A percentile compares a stretch with the other conserved stretches of the same genome.
Conservation (phyloP, 495 filamentous ascomycete species). For the Friedmanniomyces endolithicus region DNA sequence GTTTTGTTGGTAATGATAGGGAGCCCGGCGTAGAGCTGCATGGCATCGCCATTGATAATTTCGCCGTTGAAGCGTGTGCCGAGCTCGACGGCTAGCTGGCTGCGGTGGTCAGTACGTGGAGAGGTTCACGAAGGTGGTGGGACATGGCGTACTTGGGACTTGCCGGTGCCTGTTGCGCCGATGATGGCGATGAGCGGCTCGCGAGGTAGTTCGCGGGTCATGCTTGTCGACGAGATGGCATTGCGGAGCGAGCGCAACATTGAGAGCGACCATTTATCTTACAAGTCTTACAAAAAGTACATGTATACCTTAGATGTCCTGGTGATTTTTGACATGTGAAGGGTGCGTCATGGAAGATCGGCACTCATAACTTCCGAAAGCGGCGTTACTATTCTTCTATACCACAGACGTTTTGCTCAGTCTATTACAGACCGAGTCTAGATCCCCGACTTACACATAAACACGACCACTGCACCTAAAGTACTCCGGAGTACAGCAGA, state of each 20-base stretch:
- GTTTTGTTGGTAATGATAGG: conserved; percentile 96
- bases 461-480: too few relatives aligned
- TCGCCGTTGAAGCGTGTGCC: conserved; percentile 79
- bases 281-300: too few relatives aligned
- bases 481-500: neutral
- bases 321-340: conserved; percentile 1
- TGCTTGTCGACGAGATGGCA: neutral
- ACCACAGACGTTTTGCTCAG: too few relatives aligned
- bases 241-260: neutral
- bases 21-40: conserved; percentile 91
- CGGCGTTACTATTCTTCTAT: neutral
- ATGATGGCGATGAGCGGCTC: conserved; percentile 68
- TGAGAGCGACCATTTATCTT: neutral
- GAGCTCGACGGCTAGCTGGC: conserved; percentile 82
- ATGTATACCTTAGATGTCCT: too few relatives aligned
- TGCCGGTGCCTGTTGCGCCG: conserved; percentile 90
- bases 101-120: conserved; percentile 24
- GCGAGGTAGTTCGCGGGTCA: conserved; percentile 14
- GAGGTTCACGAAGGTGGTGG: neutral
- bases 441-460: too few relatives aligned
- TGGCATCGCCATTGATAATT: conserved; percentile 96
- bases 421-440: too few relatives aligned
- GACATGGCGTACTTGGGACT: conserved; percentile 68
- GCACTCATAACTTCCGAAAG: neutral
- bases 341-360: neutral